phyloP scores from a whole-genome alignment of 2,329 filamentous ascomycete species.

The Colletotrichum lindemuthianum region DNA sequence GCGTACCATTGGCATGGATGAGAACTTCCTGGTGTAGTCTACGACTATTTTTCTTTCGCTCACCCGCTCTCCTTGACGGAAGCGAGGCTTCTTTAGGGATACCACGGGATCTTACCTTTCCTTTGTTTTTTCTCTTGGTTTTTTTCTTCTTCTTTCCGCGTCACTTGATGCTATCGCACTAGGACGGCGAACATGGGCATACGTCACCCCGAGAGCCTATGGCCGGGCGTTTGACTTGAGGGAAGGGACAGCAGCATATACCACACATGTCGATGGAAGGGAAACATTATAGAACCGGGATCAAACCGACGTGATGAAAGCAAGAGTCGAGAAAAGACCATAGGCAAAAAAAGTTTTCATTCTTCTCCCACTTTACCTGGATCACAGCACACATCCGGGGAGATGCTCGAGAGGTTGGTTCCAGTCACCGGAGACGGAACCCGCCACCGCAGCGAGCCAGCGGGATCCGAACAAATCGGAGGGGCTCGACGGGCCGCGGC shows the following conservation, averaged over 20 bases:
- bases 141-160: conserved; percentile 24
- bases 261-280: conserved; percentile 33
- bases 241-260: conserved; percentile 33
- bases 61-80: conserved; percentile 35
- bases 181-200: conserved; percentile 35
- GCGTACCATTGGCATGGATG: conserved; percentile 34
- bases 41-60: conserved; percentile 35
- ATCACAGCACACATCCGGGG: conserved; percentile 5
- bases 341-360: conserved; percentile 35
- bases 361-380: conserved; percentile 10
- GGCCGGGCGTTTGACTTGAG: conserved; percentile 34
- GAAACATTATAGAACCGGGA: conserved; percentile 36
- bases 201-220: conserved; percentile 30
- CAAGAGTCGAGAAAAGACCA: conserved; percentile 36
- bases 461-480: conserved; percentile 1
- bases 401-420: not conserved
- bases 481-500: conserved; percentile 2
- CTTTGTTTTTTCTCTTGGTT: not conserved
- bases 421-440: too few relatives aligned
- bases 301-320: conserved; percentile 35
- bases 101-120: conserved; percentile 12
- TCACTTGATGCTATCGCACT: conserved; percentile 11
- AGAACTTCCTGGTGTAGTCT: conserved; percentile 36
- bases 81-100: conserved; percentile 27
- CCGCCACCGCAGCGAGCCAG: not conserved